Evolutionary conservation across 257 asterid species (phyloP).

Genomic region (Nicotiana obtusifolia): DNA sequence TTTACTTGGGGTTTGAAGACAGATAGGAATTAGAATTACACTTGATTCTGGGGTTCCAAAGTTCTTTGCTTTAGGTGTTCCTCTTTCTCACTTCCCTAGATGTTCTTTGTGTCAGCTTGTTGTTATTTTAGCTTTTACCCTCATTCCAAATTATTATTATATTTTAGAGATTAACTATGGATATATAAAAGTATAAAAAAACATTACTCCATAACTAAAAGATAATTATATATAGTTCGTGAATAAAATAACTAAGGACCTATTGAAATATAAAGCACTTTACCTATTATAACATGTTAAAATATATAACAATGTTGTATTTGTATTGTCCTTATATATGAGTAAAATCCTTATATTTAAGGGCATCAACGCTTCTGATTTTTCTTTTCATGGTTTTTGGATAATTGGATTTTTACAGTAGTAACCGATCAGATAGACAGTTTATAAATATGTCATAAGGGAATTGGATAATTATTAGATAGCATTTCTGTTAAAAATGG

Average conservation of each 20-base stretch:
- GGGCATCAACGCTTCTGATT: not conserved
- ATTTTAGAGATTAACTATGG: not conserved
- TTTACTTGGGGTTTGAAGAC: conserved; percentile 46
- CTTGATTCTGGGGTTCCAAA: conserved; percentile 55
- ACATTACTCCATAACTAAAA: too few relatives aligned
- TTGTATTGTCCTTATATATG: not conserved
- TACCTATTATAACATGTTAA: too few relatives aligned
- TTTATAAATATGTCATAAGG: too few relatives aligned
- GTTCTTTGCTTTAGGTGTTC: conserved; percentile 53
- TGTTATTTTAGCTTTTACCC: conserved; percentile 8
- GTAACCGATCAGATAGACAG: too few relatives aligned
- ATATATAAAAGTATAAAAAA: too few relatives aligned
- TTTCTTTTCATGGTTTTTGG: not conserved
- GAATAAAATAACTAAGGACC: too few relatives aligned
- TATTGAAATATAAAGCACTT: too few relatives aligned
- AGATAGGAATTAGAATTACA: conserved; percentile 46
- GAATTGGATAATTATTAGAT: too few relatives aligned
- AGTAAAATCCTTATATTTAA: not conserved
- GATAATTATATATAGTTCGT: too few relatives aligned
- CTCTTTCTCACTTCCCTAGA: conserved; percentile 89
- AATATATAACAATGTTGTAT: not conserved
- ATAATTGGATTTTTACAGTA: too few relatives aligned
- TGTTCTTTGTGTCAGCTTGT: conserved; percentile 56
- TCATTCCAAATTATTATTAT: conserved; percentile 9
- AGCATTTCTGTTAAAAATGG: too few relatives aligned